phyloP scores from a whole-genome alignment of 768 basidiomycete genomes.

The Rhodosporidiobolus odoratus region DNA sequence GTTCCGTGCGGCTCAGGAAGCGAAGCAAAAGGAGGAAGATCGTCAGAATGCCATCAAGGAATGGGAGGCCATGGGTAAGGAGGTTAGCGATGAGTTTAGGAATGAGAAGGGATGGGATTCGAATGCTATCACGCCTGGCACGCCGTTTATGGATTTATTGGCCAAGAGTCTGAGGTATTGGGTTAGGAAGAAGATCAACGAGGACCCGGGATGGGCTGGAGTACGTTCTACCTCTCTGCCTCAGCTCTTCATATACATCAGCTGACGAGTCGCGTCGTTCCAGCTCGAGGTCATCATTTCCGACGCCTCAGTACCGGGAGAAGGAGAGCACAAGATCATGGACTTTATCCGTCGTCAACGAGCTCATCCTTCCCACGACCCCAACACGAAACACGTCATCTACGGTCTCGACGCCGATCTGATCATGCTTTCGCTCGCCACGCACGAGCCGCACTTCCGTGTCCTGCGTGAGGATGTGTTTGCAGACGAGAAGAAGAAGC shows the following conservation, averaged over 20 bases:
- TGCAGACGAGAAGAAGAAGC: conserved; percentile 56
- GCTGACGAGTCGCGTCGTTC: background rate
- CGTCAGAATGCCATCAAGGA: conserved; percentile 77
- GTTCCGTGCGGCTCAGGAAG: conserved; percentile 90
- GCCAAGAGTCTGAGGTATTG: conserved; percentile 86
- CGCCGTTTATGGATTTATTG: conserved; percentile 94
- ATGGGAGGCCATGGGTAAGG: conserved; percentile 90
- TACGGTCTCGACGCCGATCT: conserved; percentile 98
- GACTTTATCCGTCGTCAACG: conserved; percentile 91
- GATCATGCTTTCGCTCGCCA: conserved; percentile 96
- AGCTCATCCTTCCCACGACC: conserved; percentile 77
- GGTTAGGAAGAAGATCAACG: conserved; percentile 91
- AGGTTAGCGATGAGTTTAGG: conserved; percentile 66
- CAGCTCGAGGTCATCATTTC: conserved; percentile 95
- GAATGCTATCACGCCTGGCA: conserved; percentile 96
- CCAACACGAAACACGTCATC: conserved; percentile 93
- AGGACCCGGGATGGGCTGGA: conserved; percentile 91
- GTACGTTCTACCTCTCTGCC: conserved; percentile 50
- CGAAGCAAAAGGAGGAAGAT: conserved; percentile 85
- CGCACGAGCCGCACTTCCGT: conserved; percentile 96
- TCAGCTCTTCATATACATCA: background rate
- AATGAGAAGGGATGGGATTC: conserved; percentile 89
- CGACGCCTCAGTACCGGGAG: conserved; percentile 92
- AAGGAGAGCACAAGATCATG: conserved; percentile 99
- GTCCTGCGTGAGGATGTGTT: conserved; percentile 98